Percentiles rank a stretch among this genome's conserved stretches.
Evolutionary conservation across 1,284 basidiomycete species (phyloP).

Genomic region (Trichosporon sp.): DNA sequence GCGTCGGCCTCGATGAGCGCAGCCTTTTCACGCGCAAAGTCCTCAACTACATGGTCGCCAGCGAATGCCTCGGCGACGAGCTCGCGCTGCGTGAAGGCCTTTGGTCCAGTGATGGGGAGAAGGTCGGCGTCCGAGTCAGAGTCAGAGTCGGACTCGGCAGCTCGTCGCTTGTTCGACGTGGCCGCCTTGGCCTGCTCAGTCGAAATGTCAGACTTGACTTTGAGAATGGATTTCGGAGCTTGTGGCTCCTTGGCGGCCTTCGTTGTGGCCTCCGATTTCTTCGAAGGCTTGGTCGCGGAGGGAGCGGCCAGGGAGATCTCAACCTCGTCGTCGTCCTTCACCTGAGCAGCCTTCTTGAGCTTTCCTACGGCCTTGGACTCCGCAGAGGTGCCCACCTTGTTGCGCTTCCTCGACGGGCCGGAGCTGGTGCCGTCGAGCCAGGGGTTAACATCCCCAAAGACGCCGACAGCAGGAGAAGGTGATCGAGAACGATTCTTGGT

Average conservation of each 20-base stretch:
- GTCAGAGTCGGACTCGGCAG: constrained; percentile 4
- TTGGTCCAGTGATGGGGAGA: constrained; percentile 34
- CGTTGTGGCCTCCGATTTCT: background rate
- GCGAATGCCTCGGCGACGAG: constrained; percentile 93
- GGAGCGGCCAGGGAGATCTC: constrained; percentile 58
- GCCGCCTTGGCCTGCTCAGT: constrained; percentile 16
- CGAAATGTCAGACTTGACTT: constrained; percentile 4
- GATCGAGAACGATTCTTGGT: background rate
- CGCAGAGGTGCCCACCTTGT: constrained; percentile 59
- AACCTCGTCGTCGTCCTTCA: constrained; percentile 58
- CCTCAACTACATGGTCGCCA: constrained; percentile 88
- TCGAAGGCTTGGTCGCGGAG: background rate
- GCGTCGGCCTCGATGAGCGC: constrained; percentile 75
- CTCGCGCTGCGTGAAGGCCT: constrained; percentile 57
- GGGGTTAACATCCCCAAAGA: constrained; percentile 54
- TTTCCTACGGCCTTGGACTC: constrained; percentile 63
- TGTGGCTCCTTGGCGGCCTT: background rate
- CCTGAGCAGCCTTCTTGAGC: constrained; percentile 61
- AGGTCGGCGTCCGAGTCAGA: constrained; percentile 51
- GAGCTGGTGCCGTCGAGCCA: constrained; percentile 58
- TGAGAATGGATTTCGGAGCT: constrained; percentile 9
- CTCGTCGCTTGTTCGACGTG: constrained; percentile 3
- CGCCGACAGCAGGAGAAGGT: constrained; percentile 8
- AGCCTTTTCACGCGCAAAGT: constrained; percentile 77
- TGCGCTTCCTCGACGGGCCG: constrained; percentile 59